Evolutionary conservation across 169 alveolate genomes (phyloP), one percentile per base, ranked within the genome.

Genomic region (Cyclospora cayetanensis): DNA sequence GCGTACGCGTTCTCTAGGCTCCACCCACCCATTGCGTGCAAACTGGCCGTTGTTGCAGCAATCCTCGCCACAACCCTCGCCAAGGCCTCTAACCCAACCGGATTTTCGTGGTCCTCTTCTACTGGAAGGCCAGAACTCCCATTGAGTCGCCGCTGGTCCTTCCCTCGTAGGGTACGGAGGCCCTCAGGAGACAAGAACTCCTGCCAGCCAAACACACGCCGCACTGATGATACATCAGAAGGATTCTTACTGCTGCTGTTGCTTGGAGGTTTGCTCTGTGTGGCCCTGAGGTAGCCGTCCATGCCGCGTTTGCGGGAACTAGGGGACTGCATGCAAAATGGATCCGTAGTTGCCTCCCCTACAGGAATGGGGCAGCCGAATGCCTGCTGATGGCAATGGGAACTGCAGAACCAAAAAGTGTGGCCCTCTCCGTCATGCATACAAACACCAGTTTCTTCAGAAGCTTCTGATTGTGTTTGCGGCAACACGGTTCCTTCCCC

Each of bases 51-150:
- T 37, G 91, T 92, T 34, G 95, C 94, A 0, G 95, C 95, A 25
- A 93, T 52, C 39, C 92, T 93, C 15, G 95, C 92, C 39, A 93
- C 79, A n/a, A 86, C 70, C 65, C 95, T 93, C 12, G 91, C 91
- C 43, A 93, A 55, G 22, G 95, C 95, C 27, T 93, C 95, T 9
- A 92, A 79, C 5, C 94, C 91, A 41, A 93, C 92, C 86, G 95
- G 95, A 60, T 88, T 65, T 9, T 92, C 80, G 22, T 34, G 76
- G 25, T 11, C 27, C 1, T 29, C 88, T 46, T 85, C 95, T 41
- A 85, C 83, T n/a, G 87, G 72, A 0, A 31, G 27, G 46, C 90
- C 93, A 63, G 65, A 76, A 46, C 15, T 46, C n/a, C 15, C n/a
- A 46, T 7, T 46, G 55, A 37, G 65, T 39, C 20, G 65, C 66